These are phyloP conservation scores for Fusarium hostae DNA, from an alignment of 2,329 filamentous ascomycete genomes.

Conservation along the genomic window DNA sequence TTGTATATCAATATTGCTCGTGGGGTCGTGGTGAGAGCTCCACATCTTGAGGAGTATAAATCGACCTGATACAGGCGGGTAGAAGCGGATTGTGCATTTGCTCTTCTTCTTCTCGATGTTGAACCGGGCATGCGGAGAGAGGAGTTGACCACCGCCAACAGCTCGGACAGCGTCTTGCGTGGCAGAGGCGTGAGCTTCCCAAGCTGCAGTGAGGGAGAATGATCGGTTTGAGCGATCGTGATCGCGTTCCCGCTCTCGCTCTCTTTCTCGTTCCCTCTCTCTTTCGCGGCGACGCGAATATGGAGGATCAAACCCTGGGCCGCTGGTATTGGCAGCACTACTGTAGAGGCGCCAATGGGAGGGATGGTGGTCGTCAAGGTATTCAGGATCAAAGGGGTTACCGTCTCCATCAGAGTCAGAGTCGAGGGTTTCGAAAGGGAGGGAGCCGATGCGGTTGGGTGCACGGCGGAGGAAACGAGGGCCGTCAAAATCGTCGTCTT, in stretches of 20 bases:
- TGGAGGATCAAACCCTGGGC: conserved; percentile 25
- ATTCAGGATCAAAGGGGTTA: conserved; percentile 45
- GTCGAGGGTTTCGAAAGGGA: conserved; percentile 65
- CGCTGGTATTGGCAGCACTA: conserved; percentile 21
- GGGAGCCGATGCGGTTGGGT: conserved; percentile 63
- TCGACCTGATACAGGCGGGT: conserved; percentile 81
- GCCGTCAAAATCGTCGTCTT: conserved; percentile 55
- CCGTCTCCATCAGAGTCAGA: conserved; percentile 49
- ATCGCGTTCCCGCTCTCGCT: conserved; percentile 26
- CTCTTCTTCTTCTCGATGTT: conserved; percentile 84
- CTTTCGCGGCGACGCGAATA: conserved; percentile 31
- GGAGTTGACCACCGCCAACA: conserved; percentile 68
- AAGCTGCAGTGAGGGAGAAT: conserved; percentile 47
- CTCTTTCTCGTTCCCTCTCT: conserved; percentile 32
- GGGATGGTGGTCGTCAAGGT: conserved; percentile 43
- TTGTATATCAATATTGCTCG: conserved; percentile 87
- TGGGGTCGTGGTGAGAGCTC: conserved; percentile 75
- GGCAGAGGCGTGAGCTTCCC: conserved; percentile 62
- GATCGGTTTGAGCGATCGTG: conserved; percentile 37
- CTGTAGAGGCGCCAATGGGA: conserved; percentile 42
- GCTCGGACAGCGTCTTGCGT: conserved; percentile 68
- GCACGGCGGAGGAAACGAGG: conserved; percentile 51
- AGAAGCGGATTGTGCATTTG: conserved; percentile 87
- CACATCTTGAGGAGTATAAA: conserved; percentile 92
- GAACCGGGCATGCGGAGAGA: conserved; percentile 82